Conservation (phyloP, 2,329 filamentous ascomycete species). For the Bipolaris victoriae region DNA sequence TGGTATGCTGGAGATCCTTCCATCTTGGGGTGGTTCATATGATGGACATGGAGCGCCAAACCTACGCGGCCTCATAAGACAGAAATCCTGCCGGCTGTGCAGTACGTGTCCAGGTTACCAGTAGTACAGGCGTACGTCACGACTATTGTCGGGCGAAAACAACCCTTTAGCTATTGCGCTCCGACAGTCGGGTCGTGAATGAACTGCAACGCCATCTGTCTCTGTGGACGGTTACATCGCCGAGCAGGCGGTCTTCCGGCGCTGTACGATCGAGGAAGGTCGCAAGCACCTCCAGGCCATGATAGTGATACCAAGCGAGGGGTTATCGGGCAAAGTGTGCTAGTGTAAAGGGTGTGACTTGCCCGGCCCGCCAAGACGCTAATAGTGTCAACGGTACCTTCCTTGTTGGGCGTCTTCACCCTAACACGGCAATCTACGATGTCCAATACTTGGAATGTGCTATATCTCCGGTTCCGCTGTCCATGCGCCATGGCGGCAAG, state of each 20-base stretch:
- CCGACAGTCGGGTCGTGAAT: constrained; percentile 35
- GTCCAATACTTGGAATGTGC: constrained; percentile 26
- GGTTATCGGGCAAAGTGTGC: constrained; percentile 26
- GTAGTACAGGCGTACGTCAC: constrained; percentile 16
- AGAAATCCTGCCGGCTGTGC: constrained; percentile 5
- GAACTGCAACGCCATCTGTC: constrained; percentile 24
- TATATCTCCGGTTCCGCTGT: constrained; percentile 38
- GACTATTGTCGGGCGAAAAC: constrained; percentile 10
- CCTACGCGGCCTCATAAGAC: constrained; percentile 7
- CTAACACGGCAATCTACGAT: constrained; percentile 31
- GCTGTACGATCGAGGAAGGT: constrained; percentile 35
- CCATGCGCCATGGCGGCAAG: constrained; percentile 26
- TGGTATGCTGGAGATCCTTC: constrained; percentile 34
- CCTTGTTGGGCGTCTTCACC: constrained; percentile 29
- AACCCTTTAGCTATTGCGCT: constrained; percentile 12
- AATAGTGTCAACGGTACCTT: constrained; percentile 28
- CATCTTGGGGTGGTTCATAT: constrained; percentile 22
- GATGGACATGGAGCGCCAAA: constrained; percentile 6
- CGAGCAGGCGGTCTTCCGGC: constrained; percentile 12
- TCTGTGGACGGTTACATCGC: constrained; percentile 19
- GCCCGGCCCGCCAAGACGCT: constrained; percentile 32
- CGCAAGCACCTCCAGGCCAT: constrained; percentile 23
- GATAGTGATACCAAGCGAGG: constrained; percentile 31
- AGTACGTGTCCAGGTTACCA: constrained; percentile 13
- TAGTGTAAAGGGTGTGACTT: constrained; percentile 26